Conservation (phyloP, 176 grass and related monocot genomes). For the Oryza australiensis region DNA sequence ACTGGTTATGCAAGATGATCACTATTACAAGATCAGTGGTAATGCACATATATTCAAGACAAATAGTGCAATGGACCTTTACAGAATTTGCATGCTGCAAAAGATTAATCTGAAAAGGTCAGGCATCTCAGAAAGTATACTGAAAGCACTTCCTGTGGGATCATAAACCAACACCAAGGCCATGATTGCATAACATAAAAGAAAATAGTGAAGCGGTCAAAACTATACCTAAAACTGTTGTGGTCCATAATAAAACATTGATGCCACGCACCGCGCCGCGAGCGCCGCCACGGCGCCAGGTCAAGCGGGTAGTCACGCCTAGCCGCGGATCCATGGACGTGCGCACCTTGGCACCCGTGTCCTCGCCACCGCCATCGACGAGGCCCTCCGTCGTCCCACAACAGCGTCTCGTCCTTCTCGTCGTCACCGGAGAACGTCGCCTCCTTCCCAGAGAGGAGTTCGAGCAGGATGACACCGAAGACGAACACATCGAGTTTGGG, state of each 20-base stretch:
- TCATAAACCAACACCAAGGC: background rate
- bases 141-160: background rate
- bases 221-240: background rate
- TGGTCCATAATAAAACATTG: background rate
- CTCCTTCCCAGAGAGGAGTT: conserved; percentile 80
- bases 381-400: conserved; percentile 49
- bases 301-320: conserved; percentile 68
- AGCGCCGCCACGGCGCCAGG: conserved; percentile 71
- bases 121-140: background rate
- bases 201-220: background rate
- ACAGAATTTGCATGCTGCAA: background rate
- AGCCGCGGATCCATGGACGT: conserved; percentile 64
- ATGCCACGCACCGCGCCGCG: conserved; percentile 58
- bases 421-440: conserved; percentile 30
- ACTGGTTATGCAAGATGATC: conserved; percentile 27
- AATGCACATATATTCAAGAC: conserved; percentile 1
- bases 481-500: conserved; percentile 79
- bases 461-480: conserved; percentile 77
- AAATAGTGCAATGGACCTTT: background rate
- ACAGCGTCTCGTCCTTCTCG: conserved; percentile 26
- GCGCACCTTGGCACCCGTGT: conserved; percentile 45
- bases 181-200: background rate
- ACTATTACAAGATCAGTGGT: background rate
- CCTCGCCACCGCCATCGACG: conserved; percentile 40
- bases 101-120: background rate